Evolutionary conservation across 1,284 basidiomycete species (phyloP).

Genomic region (Sporisorium scitamineum): DNA sequence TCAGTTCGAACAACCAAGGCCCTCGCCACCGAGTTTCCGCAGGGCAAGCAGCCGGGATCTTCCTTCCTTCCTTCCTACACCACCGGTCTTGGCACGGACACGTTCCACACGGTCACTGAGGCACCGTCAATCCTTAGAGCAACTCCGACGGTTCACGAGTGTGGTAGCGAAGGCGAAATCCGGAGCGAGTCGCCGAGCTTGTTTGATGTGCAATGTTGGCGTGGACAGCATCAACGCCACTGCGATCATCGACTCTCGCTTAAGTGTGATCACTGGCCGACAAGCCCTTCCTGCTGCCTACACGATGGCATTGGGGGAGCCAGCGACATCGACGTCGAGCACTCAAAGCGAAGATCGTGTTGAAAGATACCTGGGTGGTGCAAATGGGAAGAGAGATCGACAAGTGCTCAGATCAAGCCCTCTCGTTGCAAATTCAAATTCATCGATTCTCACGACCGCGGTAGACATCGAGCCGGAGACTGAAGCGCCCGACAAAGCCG

Average conservation of each 20-base stretch:
- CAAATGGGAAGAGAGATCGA: not conserved
- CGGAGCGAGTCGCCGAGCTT: not conserved
- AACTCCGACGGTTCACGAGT: not conserved
- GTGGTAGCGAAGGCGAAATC: not conserved
- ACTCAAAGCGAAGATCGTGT: not conserved
- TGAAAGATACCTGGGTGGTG: constrained; percentile 1
- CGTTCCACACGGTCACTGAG: not conserved
- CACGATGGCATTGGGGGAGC: not conserved
- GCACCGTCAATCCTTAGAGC: not conserved
- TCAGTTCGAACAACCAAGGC: not conserved
- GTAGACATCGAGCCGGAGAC: not conserved
- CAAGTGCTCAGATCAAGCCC: not conserved
- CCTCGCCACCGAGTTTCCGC: not conserved
- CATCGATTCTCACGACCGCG: not conserved
- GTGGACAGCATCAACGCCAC: not conserved
- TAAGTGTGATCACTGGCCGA: not conserved
- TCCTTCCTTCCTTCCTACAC: no score
- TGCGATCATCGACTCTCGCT: not conserved
- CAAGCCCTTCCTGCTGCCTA: not conserved
- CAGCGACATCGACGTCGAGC: constrained; percentile 9
- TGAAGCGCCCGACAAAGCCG: constrained; percentile 1
- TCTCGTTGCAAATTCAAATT: constrained; percentile 4
- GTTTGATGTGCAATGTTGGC: not conserved
- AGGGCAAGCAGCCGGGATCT: not conserved
- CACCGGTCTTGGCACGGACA: not conserved